These are phyloP conservation scores for Orobanche coerulescens DNA, from an alignment of 257 asterid genomes.

Conservation along the genomic window DNA sequence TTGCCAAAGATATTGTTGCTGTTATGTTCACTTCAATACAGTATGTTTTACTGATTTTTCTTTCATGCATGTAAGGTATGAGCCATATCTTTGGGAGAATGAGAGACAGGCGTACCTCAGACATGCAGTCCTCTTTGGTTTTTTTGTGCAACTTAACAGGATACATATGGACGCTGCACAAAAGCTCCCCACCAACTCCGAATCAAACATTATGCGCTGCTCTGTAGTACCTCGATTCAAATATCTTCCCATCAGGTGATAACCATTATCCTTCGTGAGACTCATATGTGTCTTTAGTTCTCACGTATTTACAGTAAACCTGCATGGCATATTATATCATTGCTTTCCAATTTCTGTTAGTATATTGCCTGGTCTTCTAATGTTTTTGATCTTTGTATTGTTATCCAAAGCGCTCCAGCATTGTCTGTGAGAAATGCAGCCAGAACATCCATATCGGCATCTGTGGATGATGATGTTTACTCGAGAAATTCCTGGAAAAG, in stretches of 20 bases:
- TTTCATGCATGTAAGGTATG: constrained; percentile 54
- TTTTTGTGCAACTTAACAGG: constrained; percentile 92
- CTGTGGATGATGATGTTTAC: constrained; percentile 74
- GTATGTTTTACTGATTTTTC: constrained; percentile 19
- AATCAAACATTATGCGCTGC: constrained; percentile 93
- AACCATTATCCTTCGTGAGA: constrained; percentile 19
- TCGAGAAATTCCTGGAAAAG: constrained; percentile 79
- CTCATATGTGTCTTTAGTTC: constrained; percentile 5
- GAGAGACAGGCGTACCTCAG: constrained; percentile 84
- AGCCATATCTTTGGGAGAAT: constrained; percentile 94
- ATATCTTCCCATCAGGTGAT: constrained; percentile 96
- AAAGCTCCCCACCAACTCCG: constrained; percentile 80
- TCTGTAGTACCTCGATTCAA: constrained; percentile 94
- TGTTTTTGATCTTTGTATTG: constrained; percentile 17
- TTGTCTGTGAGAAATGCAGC: constrained; percentile 60
- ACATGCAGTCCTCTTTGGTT: constrained; percentile 93
- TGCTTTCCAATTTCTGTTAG: constrained; percentile 3
- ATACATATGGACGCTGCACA: constrained; percentile 59
- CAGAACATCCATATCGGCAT: constrained; percentile 54
- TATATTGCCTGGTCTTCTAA: constrained; percentile 14
- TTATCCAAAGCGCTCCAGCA: constrained; percentile 84
- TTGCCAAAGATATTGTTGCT: constrained; percentile 2
- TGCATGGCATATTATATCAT: too few relatives aligned
- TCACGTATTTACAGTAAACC: neutral
- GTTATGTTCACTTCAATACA: neutral